Evolutionary conservation across 805 yeast species (phyloP), one percentile per base, ranked within the genome.

Genomic region (Spathaspora hagerdaliae): DNA sequence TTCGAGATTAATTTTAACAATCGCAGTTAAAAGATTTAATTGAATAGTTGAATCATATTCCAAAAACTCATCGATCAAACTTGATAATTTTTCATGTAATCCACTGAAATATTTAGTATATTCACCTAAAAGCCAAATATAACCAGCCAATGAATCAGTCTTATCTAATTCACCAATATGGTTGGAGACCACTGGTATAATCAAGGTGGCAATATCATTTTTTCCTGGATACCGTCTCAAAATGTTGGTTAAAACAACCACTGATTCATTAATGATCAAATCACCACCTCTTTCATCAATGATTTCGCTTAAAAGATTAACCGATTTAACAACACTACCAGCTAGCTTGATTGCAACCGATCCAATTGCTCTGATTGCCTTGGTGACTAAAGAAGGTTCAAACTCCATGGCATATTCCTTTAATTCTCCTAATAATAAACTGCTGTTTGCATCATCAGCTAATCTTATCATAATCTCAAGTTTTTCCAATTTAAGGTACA

Each of bases 391-490:
- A 40, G 87, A 84, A 3, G 83, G 80, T 57, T 92, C 97, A 55
- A 89, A 81, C 58, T 87, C 96, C 84, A 83, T 81, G 5, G 92
- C 80, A 58, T 87, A 87, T 62, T 87, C 95, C 58, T 83, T 82
- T 49, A 86, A 67, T 62, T 87, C 95, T 15, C 83, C 79, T 51
- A 86, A 65, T 37, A 86, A 63, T 49, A 84, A 61, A 19, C 78
- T 61, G 38, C 82, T 74, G 56, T 84, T 87, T 44, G 67, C 64
- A 31, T 78, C 83, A 48, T 78, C 78, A 5, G 87, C 83, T 45
- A 86, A 69, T 58, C 92, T 76, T 1, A 85, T 80, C 72, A 86
- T 69, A 24, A 85, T 82, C 55, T 86, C 94, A 48, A 87, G 71
- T 58, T 87, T 87, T 55, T 86, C 94, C 49, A 85, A 65, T 58